Base-by-base conservation (phyloP, 139 green algal genomes). In the Haematococcus lacustris region DNA sequence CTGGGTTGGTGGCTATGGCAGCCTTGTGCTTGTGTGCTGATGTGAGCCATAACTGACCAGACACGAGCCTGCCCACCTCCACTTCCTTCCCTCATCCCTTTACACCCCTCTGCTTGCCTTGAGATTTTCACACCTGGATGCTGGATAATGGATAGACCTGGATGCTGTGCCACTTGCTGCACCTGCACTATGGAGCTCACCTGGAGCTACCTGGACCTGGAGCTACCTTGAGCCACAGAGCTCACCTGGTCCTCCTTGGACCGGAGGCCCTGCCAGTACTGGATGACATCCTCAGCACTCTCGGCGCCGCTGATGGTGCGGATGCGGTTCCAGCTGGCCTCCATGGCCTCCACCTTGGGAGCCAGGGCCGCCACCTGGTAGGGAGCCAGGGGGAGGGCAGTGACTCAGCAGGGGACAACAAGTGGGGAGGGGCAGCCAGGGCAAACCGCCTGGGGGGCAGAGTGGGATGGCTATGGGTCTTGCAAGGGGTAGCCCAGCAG, bases 311-410 rank as follows among this genome's bases (percentile, higher is more conserved):
- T 86, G 69, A 91, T 89, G 61, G 82, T 88, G 65, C 89, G 80
- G 74, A 96, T 83, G 41, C 87, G 78, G 64, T 88, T 89, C 91
- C 91, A 96, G 41, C 69, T 80, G 5, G 84, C 83, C 73, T 96
- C 88, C 87, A 96, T 88, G 0, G 78, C 84, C 61, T 96, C 87
- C 35, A 96, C 85, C 82, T 94, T 71, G 80, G 89, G 73, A 43
- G 83, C 80, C 60, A 92, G 76, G 2, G 81, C 83, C 59, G 83
- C 79, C 66, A 91, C 82, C 74, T 87, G 17, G 43, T 17, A 53
- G n/a, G n/a, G n/a, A n/a, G n/a, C n/a, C n/a, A n/a, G n/a, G n/a
- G n/a, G n/a, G n/a, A n/a, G n/a, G n/a, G n/a, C n/a, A n/a, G n/a
- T n/a, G n/a, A n/a, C n/a, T n/a, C 43, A 53, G 17, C 43, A 53